Base-by-base conservation (phyloP, 2,329 filamentous ascomycete genomes). In the Zasmidium cellare region DNA sequence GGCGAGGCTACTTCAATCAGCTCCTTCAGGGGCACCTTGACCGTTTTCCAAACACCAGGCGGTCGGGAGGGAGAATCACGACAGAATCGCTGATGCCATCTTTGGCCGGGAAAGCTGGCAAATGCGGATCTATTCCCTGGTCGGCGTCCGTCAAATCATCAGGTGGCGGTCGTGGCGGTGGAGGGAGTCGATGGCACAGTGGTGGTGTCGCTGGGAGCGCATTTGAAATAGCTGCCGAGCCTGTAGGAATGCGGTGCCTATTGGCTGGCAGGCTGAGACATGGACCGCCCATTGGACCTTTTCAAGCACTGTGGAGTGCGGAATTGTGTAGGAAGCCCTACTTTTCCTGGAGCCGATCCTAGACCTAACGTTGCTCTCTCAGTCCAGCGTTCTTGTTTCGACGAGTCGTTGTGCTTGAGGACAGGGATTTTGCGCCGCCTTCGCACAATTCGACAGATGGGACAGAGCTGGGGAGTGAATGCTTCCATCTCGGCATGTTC, bases 31-130 rank as follows among this genome's bases (percentile, higher is more conserved):
- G 35, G 35, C 35, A 41, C 7, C 16, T 14, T 41, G 35, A 41
- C 35, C 35, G 11, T 41, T 14, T 41, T 25, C 47, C 47, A 49
- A 11, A n/a, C 47, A 28, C 47, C 47, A 49, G 47, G 47, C 47
- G 22, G 22, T 49, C 47, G 47, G 45, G 5, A 47, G 19, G 45
- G 35, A 41, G 35, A n/a, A 9, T 41, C 16, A 41, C 35, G 35
- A 41, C 35, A 22, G 45, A 47, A 18, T 47, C 16, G 41, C 6
- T 45, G 41, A n/a, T 45, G 25, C 25, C n/a, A 41, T 41, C 35
- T 47, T 47, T 12, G 45, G 5, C 45, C 45, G 45, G 45, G 9
- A 47, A 47, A 22, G 19, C 19, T 47, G 45, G 45, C 23, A 47
- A 24, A 12, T 22, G 45, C 45, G 45, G 45, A 22, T 47, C 45